Percentiles rank a stretch among this genome's conserved stretches.
These are phyloP conservation scores for Nicotiana otophora DNA, from an alignment of 257 asterid species.

Conservation along the genomic window DNA sequence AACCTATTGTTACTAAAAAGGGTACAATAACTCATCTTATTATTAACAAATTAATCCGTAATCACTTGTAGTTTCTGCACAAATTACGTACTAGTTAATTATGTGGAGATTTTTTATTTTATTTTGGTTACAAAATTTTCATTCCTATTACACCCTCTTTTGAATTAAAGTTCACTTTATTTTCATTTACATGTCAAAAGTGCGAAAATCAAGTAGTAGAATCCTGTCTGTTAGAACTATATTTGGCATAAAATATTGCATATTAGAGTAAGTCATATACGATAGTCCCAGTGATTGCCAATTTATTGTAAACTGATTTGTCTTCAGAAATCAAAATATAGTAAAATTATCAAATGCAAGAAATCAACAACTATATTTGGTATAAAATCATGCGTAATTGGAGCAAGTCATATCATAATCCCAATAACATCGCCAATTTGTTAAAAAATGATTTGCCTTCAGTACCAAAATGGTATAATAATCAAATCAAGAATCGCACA, in stretches of 20 bases:
- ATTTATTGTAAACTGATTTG: background rate
- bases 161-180: background rate
- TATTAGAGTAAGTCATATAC: background rate
- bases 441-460: background rate
- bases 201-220: background rate
- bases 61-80: too few relatives aligned
- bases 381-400: background rate
- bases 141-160: background rate
- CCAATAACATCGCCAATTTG: background rate
- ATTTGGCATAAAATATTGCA: background rate
- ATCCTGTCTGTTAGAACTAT: background rate
- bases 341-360: background rate
- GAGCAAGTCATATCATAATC: background rate
- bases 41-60: too few relatives aligned
- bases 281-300: background rate
- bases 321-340: background rate
- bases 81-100: too few relatives aligned
- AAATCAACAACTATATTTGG: background rate
- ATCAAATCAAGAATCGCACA: background rate
- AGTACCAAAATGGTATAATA: background rate
- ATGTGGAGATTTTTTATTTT: too few relatives aligned
- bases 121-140: too few relatives aligned
- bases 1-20: too few relatives aligned
- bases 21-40: too few relatives aligned
- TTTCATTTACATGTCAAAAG: too few relatives aligned